A percentile compares a stretch with the other conserved stretches of the same genome.
phyloP scores from a whole-genome alignment of 495 filamentous ascomycete genomes.

The Aspergillus avenaceus region DNA sequence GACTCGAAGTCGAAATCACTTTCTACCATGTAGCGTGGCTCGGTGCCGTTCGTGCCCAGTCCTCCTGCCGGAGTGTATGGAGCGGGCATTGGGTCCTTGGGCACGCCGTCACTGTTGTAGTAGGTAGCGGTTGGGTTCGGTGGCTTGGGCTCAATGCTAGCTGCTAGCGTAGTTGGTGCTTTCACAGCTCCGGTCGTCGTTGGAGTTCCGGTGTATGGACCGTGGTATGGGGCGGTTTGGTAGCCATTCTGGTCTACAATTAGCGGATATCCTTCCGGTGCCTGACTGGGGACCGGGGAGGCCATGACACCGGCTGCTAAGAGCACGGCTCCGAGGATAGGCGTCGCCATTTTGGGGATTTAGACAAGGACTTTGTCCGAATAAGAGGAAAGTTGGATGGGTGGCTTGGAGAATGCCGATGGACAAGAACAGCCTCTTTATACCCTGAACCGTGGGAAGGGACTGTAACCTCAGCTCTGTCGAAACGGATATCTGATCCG shows the following conservation, averaged over 20 bases:
- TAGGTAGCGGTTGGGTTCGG: constrained; percentile 42
- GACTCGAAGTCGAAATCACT: constrained; percentile 77
- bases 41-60: constrained; percentile 70
- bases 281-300: neutral
- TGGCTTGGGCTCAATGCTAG: constrained; percentile 46
- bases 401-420: neutral
- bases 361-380: neutral
- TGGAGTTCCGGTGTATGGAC: constrained; percentile 54
- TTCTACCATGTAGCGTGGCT: constrained; percentile 66
- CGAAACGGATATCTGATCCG: neutral
- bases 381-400: neutral
- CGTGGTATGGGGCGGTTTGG: constrained; percentile 27
- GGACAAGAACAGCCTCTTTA: too few relatives aligned
- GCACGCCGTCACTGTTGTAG: constrained; percentile 69
- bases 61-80: constrained; percentile 76
- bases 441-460: too few relatives aligned
- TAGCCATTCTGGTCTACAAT: neutral
- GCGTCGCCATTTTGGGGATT: neutral
- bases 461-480: too few relatives aligned
- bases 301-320: neutral
- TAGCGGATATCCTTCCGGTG: neutral
- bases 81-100: constrained; percentile 60
- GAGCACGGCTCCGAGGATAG: neutral
- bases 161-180: constrained; percentile 23
- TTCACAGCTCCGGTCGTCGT: constrained; percentile 55